Evolutionary conservation across 192 early-diverging fungal species (phyloP).

Genomic region (Backusella parvicylindrica): DNA sequence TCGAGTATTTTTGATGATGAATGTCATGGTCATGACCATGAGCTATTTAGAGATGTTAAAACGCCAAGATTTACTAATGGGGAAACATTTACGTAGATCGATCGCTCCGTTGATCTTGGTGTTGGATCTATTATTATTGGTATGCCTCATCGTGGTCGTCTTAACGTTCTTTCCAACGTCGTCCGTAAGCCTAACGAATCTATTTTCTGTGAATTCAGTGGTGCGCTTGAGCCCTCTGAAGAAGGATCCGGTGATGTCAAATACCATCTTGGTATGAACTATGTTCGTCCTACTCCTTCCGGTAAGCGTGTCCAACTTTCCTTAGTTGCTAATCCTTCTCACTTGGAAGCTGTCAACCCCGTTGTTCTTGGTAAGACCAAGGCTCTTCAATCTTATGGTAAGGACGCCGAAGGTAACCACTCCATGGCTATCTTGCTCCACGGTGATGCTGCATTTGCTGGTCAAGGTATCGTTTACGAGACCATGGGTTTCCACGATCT

Average conservation of each 20-base stretch:
- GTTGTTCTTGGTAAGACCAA: constrained; percentile 99
- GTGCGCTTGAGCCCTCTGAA: constrained; percentile 76
- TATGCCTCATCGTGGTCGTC: constrained; percentile 98
- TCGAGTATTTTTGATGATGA: neutral
- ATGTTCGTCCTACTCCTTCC: constrained; percentile 91
- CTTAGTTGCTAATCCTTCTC: constrained; percentile 97
- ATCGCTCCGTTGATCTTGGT: constrained; percentile 92
- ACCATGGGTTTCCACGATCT: constrained; percentile 94
- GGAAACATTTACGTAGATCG: constrained; percentile 60
- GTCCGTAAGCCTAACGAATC: constrained; percentile 98
- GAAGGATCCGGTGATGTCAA: constrained; percentile 98
- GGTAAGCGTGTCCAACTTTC: constrained; percentile 97
- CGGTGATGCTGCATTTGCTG: constrained; percentile 98
- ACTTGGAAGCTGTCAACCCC: constrained; percentile 96
- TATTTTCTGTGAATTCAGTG: constrained; percentile 98
- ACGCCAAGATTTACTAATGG: neutral
- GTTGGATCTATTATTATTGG: constrained; percentile 96
- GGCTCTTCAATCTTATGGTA: constrained; percentile 91
- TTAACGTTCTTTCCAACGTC: constrained; percentile 99
- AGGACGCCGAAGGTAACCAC: constrained; percentile 77
- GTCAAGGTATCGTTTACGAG: constrained; percentile 97
- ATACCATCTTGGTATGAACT: constrained; percentile 94
- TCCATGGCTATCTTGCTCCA: constrained; percentile 94
- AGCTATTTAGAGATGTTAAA: neutral
- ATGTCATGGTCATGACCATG: neutral